These are phyloP conservation scores for Thamnidium elegans DNA, from an alignment of 192 early-diverging fungal genomes.

Conservation along the genomic window DNA sequence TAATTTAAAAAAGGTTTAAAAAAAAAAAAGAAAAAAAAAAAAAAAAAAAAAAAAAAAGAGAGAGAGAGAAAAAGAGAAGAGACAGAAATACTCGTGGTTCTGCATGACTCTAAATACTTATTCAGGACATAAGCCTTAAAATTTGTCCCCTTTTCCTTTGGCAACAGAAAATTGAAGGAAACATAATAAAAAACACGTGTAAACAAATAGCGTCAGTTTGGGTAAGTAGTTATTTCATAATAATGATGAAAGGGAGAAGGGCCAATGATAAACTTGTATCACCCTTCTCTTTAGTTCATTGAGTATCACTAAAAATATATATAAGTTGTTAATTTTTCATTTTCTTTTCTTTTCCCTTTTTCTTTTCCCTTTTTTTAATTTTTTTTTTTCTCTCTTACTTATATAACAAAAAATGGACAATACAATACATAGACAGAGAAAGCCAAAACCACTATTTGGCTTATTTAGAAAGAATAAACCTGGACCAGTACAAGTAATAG, in stretches of 20 bases:
- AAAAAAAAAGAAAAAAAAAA: neutral
- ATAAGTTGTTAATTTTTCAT: too few species aligned
- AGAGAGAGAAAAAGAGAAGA: neutral
- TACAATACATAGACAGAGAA: constrained; percentile 1
- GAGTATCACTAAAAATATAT: too few species aligned
- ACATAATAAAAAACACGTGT: too few species aligned
- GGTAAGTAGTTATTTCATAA: too few species aligned
- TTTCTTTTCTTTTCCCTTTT: neutral
- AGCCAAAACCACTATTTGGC: constrained; percentile 17
- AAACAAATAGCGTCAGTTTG: too few species aligned
- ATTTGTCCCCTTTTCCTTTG: too few species aligned
- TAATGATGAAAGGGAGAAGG: too few species aligned
- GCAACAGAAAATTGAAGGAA: too few species aligned
- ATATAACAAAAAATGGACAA: too few species aligned
- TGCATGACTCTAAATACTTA: neutral
- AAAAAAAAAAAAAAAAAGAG: constrained; percentile 1
- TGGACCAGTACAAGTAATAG: neutral
- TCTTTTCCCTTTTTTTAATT: neutral
- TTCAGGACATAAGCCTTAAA: neutral
- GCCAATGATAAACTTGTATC: too few species aligned
- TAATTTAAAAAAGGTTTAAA: neutral
- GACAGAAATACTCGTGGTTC: neutral
- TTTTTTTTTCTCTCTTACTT: neutral
- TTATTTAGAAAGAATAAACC: constrained; percentile 20
- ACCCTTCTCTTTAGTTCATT: too few species aligned